These are phyloP conservation scores for Rhodamnia rubescens DNA, from an alignment of 345 rosid species.

Conservation along the genomic window DNA sequence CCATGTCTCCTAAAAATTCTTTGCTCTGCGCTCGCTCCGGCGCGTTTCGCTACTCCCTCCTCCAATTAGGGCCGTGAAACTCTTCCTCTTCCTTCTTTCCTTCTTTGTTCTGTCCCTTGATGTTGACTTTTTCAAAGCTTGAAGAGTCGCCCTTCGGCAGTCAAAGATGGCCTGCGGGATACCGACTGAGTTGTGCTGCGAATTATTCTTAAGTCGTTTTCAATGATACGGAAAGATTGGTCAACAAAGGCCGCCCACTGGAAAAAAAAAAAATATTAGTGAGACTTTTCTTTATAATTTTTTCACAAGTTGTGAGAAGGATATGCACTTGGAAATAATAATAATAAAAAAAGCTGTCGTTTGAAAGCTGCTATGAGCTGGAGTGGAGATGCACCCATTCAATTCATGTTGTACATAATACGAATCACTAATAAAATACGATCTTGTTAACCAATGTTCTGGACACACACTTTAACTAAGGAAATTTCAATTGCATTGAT, in stretches of 20 bases:
- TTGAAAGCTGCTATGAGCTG: background rate
- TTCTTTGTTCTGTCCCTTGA: background rate
- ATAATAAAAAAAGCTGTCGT: background rate
- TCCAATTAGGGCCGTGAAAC: rapidly evolving
- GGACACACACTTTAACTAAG: background rate
- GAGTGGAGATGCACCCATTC: background rate
- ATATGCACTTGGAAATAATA: background rate
- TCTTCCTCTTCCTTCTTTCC: background rate
- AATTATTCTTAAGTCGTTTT: background rate
- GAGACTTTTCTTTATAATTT: background rate
- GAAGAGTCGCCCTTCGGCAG: background rate
- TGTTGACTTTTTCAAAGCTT: background rate
- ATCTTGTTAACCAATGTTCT: background rate
- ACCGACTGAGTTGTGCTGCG: rapidly evolving
- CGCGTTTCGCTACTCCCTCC: background rate
- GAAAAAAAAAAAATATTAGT: background rate
- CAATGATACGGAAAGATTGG: background rate
- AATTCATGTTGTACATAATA: background rate
- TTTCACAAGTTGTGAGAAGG: background rate
- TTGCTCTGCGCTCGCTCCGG: background rate
- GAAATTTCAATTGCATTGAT: background rate
- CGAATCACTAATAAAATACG: rapidly evolving
- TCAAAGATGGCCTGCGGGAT: background rate
- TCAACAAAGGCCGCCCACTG: background rate
- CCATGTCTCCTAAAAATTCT: background rate